Conservation (phyloP, 352 stramenopile species). For the Phytophthora macrochlamydospora region DNA sequence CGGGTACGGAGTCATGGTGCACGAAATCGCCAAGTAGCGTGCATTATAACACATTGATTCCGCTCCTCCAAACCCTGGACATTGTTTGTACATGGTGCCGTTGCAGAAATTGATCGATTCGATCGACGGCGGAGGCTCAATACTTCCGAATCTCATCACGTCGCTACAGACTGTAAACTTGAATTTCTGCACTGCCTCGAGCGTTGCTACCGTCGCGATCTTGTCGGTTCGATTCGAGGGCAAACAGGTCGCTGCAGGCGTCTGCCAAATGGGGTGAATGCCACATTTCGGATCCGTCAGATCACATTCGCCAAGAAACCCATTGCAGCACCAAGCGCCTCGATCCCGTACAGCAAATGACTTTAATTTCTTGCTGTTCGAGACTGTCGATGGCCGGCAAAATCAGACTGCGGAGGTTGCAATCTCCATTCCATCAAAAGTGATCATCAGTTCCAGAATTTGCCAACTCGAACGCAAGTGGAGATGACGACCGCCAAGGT, state of each 20-base stretch:
- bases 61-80: neutral
- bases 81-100: constrained; percentile 31
- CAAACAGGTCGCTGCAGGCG: constrained; percentile 17
- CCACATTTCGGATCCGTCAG: constrained; percentile 12
- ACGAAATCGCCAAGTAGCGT: constrained; percentile 35
- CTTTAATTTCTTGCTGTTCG: too few relatives aligned
- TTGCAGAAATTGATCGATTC: constrained; percentile 24
- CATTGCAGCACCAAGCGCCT: too few relatives aligned
- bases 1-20: constrained; percentile 16
- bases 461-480: too few relatives aligned
- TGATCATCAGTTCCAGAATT: too few relatives aligned
- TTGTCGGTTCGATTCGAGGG: constrained; percentile 10
- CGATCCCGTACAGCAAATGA: too few relatives aligned
- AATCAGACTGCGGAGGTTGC: too few relatives aligned
- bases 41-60: constrained; percentile 40
- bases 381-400: too few relatives aligned
- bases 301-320: constrained; percentile 7
- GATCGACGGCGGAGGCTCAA: constrained; percentile 9
- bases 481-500: too few relatives aligned
- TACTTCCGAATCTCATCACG: constrained; percentile 7
- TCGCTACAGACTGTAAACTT: constrained; percentile 10
- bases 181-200: constrained; percentile 12
- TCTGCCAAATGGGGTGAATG: constrained; percentile 16
- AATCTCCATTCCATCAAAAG: too few relatives aligned
- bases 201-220: constrained; percentile 9